Percentiles rank a stretch among this genome's conserved stretches.
Conservation (phyloP, 2,329 filamentous ascomycete genomes). For the Magnaporthiopsis rhizophila region DNA sequence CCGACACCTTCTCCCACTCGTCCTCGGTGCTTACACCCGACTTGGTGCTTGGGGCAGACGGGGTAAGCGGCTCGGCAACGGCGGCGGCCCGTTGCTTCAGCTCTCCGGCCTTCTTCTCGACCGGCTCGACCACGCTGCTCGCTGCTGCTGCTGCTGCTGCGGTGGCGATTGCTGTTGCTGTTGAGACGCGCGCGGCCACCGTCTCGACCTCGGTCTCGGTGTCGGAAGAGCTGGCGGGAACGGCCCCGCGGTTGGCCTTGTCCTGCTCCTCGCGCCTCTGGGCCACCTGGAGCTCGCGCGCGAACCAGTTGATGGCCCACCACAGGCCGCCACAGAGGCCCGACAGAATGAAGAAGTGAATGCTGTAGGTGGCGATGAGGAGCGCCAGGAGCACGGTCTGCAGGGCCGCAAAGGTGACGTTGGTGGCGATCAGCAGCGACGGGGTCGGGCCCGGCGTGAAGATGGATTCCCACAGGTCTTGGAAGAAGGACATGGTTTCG, state of each 20-base stretch:
- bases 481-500: conserved; percentile 53
- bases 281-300: conserved; percentile 48
- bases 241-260: conserved; percentile 24
- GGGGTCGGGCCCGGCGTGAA: conserved; percentile 89
- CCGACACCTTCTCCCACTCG: conserved; percentile 94
- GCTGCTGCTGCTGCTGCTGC: conserved; percentile 12
- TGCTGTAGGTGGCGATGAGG: conserved; percentile 72
- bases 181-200: conserved; percentile 11
- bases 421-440: conserved; percentile 81
- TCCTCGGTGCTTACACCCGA: conserved; percentile 75
- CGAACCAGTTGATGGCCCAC: conserved; percentile 98
- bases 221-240: conserved; percentile 30
- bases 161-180: conserved; percentile 12
- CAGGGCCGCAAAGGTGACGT: conserved; percentile 77
- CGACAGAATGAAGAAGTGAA: conserved; percentile 83
- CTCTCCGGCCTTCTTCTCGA: conserved; percentile 33
- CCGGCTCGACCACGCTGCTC: conserved; percentile 34
- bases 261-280: conserved; percentile 36
- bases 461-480: conserved; percentile 82
- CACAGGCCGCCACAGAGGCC: conserved; percentile 73
- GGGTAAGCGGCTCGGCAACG: conserved; percentile 30
- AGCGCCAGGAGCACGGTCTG: conserved; percentile 71
- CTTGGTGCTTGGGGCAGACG: conserved; percentile 34
- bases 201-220: conserved; percentile 45
- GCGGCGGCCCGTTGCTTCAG: conserved; percentile 38